Conservation (phyloP, 2,329 filamentous ascomycete genomes). For the Nannizzia gypsea region DNA sequence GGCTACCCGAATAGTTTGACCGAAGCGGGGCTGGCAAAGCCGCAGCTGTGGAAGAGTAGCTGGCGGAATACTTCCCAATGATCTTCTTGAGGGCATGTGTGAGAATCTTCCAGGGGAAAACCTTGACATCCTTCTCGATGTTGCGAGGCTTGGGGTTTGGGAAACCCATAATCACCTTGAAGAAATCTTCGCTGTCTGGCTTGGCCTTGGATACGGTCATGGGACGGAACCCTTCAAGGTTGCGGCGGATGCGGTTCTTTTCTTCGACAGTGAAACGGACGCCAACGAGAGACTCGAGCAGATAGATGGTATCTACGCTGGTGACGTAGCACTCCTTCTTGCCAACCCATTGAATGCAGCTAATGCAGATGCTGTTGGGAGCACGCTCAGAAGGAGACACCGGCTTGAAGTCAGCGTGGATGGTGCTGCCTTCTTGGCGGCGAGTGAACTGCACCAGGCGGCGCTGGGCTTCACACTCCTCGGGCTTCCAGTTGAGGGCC, state of each 20-base stretch:
- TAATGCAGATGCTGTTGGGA: slow-evolving; percentile 81
- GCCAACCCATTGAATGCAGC: slow-evolving; percentile 94
- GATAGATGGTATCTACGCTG: slow-evolving; percentile 88
- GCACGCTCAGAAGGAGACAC: slow-evolving; percentile 68
- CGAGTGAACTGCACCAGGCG: slow-evolving; percentile 83
- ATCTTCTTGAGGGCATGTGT: slow-evolving; percentile 88
- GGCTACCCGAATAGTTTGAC: slow-evolving; percentile 23
- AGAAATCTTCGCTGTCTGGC: slow-evolving; percentile 86
- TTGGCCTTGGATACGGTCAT: slow-evolving; percentile 89
- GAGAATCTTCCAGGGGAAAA: slow-evolving; percentile 92
- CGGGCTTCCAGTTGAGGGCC: slow-evolving; percentile 68
- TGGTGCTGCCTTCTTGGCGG: slow-evolving; percentile 66
- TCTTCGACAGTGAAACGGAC: slow-evolving; percentile 88
- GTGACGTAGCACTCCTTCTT: slow-evolving; percentile 86
- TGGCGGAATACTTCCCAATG: slow-evolving; percentile 84
- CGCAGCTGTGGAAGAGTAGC: slow-evolving; percentile 54
- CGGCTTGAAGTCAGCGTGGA: slow-evolving; percentile 67
- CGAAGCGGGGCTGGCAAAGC: slow-evolving; percentile 30
- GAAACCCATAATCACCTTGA: slow-evolving; percentile 98
- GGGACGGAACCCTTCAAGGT: slow-evolving; percentile 87
- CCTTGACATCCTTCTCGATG: slow-evolving; percentile 98
- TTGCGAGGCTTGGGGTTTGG: slow-evolving; percentile 90
- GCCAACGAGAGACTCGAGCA: slow-evolving; percentile 83
- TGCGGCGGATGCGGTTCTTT: slow-evolving; percentile 94
- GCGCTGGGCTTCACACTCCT: slow-evolving; percentile 67